A percentile compares a stretch with the other conserved stretches of the same genome.
These are phyloP conservation scores for Saccharomyces paradoxus DNA, from an alignment of 805 yeast genomes.

Conservation along the genomic window DNA sequence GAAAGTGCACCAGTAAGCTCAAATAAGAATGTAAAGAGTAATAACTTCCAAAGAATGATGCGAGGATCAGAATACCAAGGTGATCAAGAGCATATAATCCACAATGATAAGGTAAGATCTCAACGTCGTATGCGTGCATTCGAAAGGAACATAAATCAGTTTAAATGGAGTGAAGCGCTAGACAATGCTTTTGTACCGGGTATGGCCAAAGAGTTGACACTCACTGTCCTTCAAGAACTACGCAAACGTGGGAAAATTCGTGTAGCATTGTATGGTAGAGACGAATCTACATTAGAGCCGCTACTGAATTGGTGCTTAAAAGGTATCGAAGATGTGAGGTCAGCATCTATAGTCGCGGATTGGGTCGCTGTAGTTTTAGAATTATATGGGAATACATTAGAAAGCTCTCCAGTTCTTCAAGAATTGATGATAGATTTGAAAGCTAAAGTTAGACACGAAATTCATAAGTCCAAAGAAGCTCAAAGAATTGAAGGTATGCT, in stretches of 20 bases:
- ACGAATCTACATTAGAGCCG: conserved; percentile 80
- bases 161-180: conserved; percentile 88
- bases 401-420: conserved; percentile 66
- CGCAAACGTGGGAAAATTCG: conserved; percentile 83
- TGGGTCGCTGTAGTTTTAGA: conserved; percentile 67
- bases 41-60: conserved; percentile 71
- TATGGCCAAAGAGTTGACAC: conserved; percentile 67
- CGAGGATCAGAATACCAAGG: conserved; percentile 89
- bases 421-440: conserved; percentile 57
- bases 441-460: conserved; percentile 57
- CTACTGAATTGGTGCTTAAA: conserved; percentile 74
- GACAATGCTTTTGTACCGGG: conserved; percentile 80
- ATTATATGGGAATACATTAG: conserved; percentile 67
- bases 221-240: conserved; percentile 78
- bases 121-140: conserved; percentile 67
- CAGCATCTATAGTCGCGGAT: conserved; percentile 51
- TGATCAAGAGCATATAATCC: conserved; percentile 69
- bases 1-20: conserved; percentile 14
- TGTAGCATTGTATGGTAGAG: conserved; percentile 72
- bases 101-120: conserved; percentile 48
- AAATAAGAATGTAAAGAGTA: conserved; percentile 30
- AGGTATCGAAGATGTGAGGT: conserved; percentile 72
- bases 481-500: conserved; percentile 89
- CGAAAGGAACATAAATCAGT: conserved; percentile 77
- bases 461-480: conserved; percentile 77